phyloP scores from a whole-genome alignment of 2,329 filamentous ascomycete species.

The Didymella keratinophila region DNA sequence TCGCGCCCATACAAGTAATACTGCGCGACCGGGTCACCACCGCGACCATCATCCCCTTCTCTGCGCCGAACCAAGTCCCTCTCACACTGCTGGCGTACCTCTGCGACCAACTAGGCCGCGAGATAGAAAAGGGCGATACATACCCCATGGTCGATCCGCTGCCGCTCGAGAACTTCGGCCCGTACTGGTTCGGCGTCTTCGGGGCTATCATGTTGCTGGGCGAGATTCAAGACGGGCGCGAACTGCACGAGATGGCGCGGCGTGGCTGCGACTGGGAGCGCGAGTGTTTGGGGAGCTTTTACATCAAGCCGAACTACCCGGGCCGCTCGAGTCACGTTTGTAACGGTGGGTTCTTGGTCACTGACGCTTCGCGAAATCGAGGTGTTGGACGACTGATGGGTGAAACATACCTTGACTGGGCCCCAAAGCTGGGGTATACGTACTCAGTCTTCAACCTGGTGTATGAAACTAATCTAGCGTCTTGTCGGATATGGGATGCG shows the following conservation, averaged over 20 bases:
- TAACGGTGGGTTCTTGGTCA: slow-evolving; percentile 65
- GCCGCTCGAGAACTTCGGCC: slow-evolving; percentile 75
- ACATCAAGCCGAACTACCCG: slow-evolving; percentile 93
- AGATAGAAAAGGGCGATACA: slow-evolving; percentile 90
- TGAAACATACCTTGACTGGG: slow-evolving; percentile 61
- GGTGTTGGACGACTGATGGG: slow-evolving; percentile 62
- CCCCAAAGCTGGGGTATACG: slow-evolving; percentile 73
- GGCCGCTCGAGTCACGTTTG: slow-evolving; percentile 90
- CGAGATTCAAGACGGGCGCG: slow-evolving; percentile 66
- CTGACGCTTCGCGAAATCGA: slow-evolving; percentile 56
- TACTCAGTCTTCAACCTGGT: slow-evolving; percentile 95
- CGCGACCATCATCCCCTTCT: slow-evolving; percentile 84
- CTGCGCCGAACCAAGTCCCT: slow-evolving; percentile 78
- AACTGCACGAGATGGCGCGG: slow-evolving; percentile 56
- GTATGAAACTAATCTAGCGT: slow-evolving; percentile 91
- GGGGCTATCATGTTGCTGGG: slow-evolving; percentile 87
- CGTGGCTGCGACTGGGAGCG: slow-evolving; percentile 73
- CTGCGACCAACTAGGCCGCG: slow-evolving; percentile 83
- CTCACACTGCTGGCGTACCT: slow-evolving; percentile 77
- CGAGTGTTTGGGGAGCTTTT: slow-evolving; percentile 87
- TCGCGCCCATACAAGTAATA: slow-evolving; percentile 78
- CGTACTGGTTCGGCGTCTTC: slow-evolving; percentile 93
- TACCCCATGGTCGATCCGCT: slow-evolving; percentile 87
- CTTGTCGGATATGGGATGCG: slow-evolving; percentile 89
- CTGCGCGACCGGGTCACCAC: slow-evolving; percentile 84